These are phyloP conservation scores for Candida tropicalis DNA, from an alignment of 1,139 yeast species.

Conservation along the genomic window DNA sequence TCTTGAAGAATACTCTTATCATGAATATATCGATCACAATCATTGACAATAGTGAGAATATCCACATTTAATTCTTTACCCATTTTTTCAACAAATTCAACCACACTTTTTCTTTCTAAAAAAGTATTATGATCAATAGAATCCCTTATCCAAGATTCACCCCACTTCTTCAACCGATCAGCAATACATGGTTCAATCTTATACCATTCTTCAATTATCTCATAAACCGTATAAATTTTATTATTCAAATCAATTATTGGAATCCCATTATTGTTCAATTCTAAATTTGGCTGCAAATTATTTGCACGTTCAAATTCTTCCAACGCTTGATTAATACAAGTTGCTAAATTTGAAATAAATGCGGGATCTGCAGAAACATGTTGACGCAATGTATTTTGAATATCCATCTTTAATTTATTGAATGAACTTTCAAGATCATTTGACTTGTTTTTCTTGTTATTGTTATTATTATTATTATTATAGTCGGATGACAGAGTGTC, in stretches of 20 bases:
- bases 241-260: constrained; percentile 20
- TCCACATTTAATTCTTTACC: constrained; percentile 17
- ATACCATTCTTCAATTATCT: constrained; percentile 21
- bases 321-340: constrained; percentile 10
- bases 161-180: constrained; percentile 15
- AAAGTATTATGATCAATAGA: constrained; percentile 19
- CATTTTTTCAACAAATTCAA: constrained; percentile 18
- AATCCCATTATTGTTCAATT: constrained; percentile 8
- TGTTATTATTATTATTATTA: not conserved
- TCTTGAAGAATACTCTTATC: constrained; percentile 20
- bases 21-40: constrained; percentile 19
- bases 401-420: constrained; percentile 9
- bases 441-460: not conserved
- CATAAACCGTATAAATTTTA: constrained; percentile 19
- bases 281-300: constrained; percentile 3
- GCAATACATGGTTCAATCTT: constrained; percentile 15
- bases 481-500: not conserved
- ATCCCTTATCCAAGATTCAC: constrained; percentile 20
- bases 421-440: constrained; percentile 10
- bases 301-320: constrained; percentile 11
- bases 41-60: constrained; percentile 18
- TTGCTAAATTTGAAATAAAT: constrained; percentile 11
- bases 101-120: constrained; percentile 17
- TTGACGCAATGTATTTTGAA: constrained; percentile 11
- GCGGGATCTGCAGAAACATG: constrained; percentile 15